Percentiles rank a stretch among this genome's conserved stretches.
Evolutionary conservation across 768 basidiomycete genomes (phyloP).

Genomic region (Tephrocybe rancida): DNA sequence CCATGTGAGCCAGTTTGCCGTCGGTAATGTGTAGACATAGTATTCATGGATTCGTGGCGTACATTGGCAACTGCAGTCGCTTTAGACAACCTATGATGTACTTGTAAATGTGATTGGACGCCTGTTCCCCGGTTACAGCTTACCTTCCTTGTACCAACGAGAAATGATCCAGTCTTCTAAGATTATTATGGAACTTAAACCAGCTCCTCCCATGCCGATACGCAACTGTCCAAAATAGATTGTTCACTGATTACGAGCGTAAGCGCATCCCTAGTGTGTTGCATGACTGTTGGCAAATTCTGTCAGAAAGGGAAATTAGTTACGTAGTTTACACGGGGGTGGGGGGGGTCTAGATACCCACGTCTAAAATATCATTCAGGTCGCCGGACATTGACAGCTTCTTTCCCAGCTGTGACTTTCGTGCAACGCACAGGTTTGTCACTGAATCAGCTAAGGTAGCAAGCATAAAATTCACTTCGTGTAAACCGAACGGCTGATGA

Average conservation of each 20-base stretch:
- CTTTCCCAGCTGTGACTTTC: conserved; percentile 31
- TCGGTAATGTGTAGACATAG: too few relatives aligned
- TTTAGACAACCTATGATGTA: too few relatives aligned
- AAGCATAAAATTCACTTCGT: neutral
- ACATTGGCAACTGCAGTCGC: too few relatives aligned
- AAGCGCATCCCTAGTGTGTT: conserved; percentile 46
- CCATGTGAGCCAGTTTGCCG: too few relatives aligned
- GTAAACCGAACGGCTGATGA: neutral
- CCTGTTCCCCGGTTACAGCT: too few relatives aligned
- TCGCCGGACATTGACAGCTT: conserved; percentile 21
- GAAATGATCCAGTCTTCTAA: too few relatives aligned
- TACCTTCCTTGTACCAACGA: too few relatives aligned
- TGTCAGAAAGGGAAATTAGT: conserved; percentile 21
- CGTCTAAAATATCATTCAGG: conserved; percentile 40
- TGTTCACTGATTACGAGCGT: conserved; percentile 48
- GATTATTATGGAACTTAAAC: neutral
- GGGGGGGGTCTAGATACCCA: conserved; percentile 20
- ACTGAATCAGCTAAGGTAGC: conserved; percentile 21
- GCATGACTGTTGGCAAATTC: conserved; percentile 37
- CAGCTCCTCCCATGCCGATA: conserved; percentile 40
- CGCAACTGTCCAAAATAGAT: conserved; percentile 57
- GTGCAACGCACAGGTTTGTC: conserved; percentile 31
- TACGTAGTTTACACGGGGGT: neutral
- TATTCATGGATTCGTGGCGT: too few relatives aligned
- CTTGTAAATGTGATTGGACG: too few relatives aligned